Evolutionary conservation across 2,329 filamentous ascomycete species (phyloP).

Genomic region (Colletotrichum eremochloae): DNA sequence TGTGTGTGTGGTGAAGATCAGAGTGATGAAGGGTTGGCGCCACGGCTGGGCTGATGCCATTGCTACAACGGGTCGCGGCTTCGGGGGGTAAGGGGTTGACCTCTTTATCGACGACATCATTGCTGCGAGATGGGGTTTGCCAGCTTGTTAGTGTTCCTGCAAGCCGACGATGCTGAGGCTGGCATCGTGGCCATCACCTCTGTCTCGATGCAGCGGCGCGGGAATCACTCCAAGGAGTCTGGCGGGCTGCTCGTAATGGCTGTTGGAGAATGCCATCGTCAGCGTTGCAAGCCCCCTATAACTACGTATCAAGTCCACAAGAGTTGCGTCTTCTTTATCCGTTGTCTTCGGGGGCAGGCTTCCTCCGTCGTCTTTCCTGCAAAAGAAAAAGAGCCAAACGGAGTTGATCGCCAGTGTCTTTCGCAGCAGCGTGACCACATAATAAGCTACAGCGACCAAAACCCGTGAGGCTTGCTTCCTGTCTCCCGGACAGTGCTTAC

Average conservation of each 20-base stretch:
- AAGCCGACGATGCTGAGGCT: not conserved
- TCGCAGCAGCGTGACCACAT: not conserved
- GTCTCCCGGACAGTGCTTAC: too few species aligned
- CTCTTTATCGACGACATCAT: not conserved
- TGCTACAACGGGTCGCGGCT: not conserved
- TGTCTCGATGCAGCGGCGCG: not conserved
- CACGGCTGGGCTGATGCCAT: constrained; percentile 10
- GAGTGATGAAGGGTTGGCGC: not conserved
- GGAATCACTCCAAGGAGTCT: not conserved
- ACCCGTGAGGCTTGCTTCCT: not conserved
- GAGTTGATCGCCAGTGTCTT: not conserved
- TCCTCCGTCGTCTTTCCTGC: too few species aligned
- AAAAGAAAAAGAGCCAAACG: not conserved
- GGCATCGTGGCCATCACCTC: not conserved
- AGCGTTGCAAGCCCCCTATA: not conserved
- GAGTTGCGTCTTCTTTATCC: not conserved
- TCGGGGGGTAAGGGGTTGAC: not conserved
- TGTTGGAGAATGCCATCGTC: not conserved
- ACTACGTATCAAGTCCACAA: not conserved
- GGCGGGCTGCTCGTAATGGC: not conserved
- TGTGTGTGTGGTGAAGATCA: not conserved
- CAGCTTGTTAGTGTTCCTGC: not conserved
- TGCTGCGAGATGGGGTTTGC: not conserved
- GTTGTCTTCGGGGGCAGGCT: not conserved
- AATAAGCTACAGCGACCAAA: not conserved